Conservation (phyloP, 2,329 filamentous ascomycete genomes). For the Arachnomyces sp. region DNA sequence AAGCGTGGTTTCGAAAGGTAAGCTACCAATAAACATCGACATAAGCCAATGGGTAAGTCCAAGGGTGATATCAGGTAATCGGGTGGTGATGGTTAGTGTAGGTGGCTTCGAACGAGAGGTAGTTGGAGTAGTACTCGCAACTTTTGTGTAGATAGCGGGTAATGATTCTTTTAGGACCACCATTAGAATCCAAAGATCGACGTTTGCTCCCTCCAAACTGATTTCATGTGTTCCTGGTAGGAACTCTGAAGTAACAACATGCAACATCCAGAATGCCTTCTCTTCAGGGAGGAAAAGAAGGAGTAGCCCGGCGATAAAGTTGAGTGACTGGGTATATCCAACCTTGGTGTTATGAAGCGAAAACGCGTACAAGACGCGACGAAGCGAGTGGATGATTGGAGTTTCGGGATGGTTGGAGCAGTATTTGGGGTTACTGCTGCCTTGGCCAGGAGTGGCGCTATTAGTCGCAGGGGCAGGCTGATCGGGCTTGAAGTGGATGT, state of each 20-base stretch:
- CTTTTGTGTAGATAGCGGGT: slow-evolving; percentile 77
- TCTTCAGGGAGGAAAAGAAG: slow-evolving; percentile 88
- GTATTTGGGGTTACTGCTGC: slow-evolving; percentile 31
- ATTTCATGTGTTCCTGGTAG: slow-evolving; percentile 88
- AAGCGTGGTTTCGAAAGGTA: slow-evolving; percentile 84
- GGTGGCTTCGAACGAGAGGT: slow-evolving; percentile 32
- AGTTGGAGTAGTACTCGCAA: slow-evolving; percentile 58
- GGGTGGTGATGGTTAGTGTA: slow-evolving; percentile 35
- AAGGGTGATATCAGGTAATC: slow-evolving; percentile 80
- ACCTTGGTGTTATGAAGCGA: slow-evolving; percentile 84
- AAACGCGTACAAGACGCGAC: slow-evolving; percentile 81
- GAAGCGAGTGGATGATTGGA: slow-evolving; percentile 68
- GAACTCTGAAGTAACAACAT: slow-evolving; percentile 81
- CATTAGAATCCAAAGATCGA: slow-evolving; percentile 92
- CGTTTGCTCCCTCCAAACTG: slow-evolving; percentile 82
- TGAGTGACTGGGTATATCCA: slow-evolving; percentile 91
- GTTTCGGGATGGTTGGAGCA: slow-evolving; percentile 50
- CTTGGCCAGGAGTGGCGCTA: slow-evolving; percentile 18
- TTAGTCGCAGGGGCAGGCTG: slow-evolving; percentile 20
- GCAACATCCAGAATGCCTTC: slow-evolving; percentile 85
- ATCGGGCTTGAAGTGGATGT: slow-evolving; percentile 75
- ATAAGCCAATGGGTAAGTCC: slow-evolving; percentile 97
- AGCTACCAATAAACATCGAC: slow-evolving; percentile 87
- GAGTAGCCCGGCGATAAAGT: slow-evolving; percentile 84
- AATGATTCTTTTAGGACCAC: slow-evolving; percentile 71